phyloP scores from a whole-genome alignment of 208 protist genomes.

The Leptomonas seymouri region DNA sequence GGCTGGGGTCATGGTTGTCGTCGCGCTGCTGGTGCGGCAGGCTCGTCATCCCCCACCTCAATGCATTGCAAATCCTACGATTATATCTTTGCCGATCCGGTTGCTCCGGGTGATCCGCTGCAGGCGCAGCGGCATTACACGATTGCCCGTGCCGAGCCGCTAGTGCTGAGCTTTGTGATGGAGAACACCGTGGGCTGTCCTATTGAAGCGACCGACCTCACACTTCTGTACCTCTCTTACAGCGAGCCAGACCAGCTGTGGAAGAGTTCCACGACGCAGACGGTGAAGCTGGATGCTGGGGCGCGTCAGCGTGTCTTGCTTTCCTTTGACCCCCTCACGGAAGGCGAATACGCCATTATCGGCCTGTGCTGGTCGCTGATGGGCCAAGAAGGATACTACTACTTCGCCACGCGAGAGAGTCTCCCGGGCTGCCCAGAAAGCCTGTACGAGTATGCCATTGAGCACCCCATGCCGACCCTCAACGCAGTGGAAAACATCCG shows the following conservation, averaged over 20 bases:
- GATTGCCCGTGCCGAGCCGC: conserved; percentile 64
- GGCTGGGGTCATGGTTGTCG: not conserved
- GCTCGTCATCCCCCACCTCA: not conserved
- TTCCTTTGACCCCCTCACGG: conserved; percentile 57
- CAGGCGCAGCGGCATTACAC: conserved; percentile 27
- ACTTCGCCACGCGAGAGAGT: conserved; percentile 71
- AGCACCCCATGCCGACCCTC: conserved; percentile 58
- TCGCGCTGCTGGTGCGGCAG: not conserved
- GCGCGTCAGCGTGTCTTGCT: conserved; percentile 44
- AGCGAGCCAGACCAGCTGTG: conserved; percentile 60
- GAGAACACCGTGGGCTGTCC: conserved; percentile 60
- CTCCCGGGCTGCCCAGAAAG: conserved; percentile 45
- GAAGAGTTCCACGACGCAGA: conserved; percentile 67
- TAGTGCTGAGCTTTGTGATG: conserved; percentile 63
- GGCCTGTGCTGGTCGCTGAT: conserved; percentile 71
- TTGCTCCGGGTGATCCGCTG: not conserved
- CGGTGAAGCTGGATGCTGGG: conserved; percentile 43
- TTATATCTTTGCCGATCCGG: conserved; percentile 17
- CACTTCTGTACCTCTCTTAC: conserved; percentile 65
- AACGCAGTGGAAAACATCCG: conserved; percentile 69
- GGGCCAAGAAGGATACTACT: conserved; percentile 78
- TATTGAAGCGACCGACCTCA: conserved; percentile 52
- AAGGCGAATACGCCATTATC: conserved; percentile 75
- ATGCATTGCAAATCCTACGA: not conserved
- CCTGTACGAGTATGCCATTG: conserved; percentile 76